Percentiles rank a stretch among this genome's conserved stretches.
These are phyloP conservation scores for Volvox carteri DNA, from an alignment of 163 green algal genomes.

Conservation along the genomic window DNA sequence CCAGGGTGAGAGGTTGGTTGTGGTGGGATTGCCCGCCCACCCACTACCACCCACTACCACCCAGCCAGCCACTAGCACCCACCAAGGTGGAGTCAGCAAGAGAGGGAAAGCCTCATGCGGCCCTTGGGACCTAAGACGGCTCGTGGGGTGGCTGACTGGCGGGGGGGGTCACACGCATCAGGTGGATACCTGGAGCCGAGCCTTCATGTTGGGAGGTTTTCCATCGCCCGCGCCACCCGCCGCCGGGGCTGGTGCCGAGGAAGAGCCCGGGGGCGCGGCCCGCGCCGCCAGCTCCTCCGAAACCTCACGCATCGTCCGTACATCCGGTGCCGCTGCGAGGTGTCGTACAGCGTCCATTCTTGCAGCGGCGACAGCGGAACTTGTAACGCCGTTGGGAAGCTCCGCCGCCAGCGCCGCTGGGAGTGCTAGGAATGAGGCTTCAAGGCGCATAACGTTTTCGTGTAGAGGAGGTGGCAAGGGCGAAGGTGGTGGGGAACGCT, in stretches of 20 bases:
- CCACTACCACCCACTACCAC: too few species aligned
- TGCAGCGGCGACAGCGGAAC: background rate
- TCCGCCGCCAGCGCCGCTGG: background rate
- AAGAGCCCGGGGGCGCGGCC: background rate
- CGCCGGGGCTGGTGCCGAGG: background rate
- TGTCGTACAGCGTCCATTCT: conserved; percentile 26
- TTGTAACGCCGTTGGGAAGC: background rate
- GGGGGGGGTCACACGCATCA: too few species aligned
- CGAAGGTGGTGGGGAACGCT: background rate
- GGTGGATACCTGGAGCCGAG: conserved; percentile 32
- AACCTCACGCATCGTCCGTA: conserved; percentile 30
- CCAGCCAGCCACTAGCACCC: too few species aligned
- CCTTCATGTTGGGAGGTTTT: background rate
- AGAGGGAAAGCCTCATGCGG: too few species aligned
- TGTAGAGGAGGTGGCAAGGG: background rate
- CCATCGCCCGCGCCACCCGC: background rate
- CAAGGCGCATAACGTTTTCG: background rate
- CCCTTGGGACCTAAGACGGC: too few species aligned
- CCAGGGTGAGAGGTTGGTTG: too few species aligned
- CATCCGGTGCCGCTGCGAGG: conserved; percentile 8
- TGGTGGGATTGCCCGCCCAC: too few species aligned
- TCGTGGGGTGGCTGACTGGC: too few species aligned
- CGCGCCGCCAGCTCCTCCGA: conserved; percentile 42
- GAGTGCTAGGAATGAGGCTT: background rate
- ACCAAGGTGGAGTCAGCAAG: too few species aligned